These are phyloP conservation scores for Solanum stenotomum DNA, from an alignment of 257 asterid genomes.

Conservation along the genomic window DNA sequence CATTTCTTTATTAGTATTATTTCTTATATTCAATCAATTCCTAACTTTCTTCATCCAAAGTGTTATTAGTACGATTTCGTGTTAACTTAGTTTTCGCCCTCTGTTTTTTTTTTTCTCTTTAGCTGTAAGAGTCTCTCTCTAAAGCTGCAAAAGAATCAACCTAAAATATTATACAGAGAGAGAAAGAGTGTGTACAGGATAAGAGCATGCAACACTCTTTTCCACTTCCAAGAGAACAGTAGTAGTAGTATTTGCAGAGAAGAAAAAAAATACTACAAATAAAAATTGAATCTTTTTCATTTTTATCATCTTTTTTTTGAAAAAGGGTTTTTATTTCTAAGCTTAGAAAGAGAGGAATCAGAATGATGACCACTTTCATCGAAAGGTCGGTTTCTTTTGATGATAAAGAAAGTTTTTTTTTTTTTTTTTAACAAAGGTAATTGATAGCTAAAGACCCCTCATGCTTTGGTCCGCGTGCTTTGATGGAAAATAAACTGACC, in stretches of 20 bases:
- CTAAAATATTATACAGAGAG: conserved; percentile 15
- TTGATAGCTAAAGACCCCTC: conserved; percentile 43
- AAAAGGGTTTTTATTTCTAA: neutral
- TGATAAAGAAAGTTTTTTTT: neutral
- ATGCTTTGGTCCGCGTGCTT: conserved; percentile 90
- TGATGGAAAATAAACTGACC: conserved; percentile 48
- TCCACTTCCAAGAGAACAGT: conserved; percentile 9
- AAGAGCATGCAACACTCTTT: conserved; percentile 37
- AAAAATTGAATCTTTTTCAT: neutral
- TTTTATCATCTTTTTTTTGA: neutral
- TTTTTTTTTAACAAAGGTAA: neutral
- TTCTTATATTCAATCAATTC: neutral
- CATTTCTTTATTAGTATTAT: neutral
- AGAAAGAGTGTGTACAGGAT: conserved; percentile 26
- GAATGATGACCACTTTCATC: conserved; percentile 40
- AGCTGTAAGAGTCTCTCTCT: conserved; percentile 6
- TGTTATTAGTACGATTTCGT: conserved; percentile 40
- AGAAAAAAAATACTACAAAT: neutral
- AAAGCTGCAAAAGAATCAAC: conserved; percentile 50
- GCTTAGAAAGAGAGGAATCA: conserved; percentile 12
- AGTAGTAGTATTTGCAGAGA: neutral
- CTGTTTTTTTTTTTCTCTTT: conserved; percentile 1
- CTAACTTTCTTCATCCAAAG: neutral
- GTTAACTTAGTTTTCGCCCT: conserved; percentile 19
- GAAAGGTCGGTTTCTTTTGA: conserved; percentile 76